Evolutionary conservation across 441 rosid genomes (phyloP).

Genomic region (Populus hybrid): DNA sequence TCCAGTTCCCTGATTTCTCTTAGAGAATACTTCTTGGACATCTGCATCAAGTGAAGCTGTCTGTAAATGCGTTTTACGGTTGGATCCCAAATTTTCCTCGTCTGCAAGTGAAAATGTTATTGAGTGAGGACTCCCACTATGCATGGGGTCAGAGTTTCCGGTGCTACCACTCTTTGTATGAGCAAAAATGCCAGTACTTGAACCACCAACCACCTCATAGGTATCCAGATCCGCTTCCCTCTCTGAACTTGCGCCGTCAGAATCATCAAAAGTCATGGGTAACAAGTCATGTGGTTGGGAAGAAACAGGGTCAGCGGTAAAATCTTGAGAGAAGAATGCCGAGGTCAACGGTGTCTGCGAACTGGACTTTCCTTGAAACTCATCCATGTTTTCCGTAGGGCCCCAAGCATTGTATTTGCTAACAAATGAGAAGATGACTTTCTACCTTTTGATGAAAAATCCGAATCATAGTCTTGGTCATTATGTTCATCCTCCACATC

Average conservation of each 20-base stretch:
- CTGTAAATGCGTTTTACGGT: slow-evolving; percentile 14
- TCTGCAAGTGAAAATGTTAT: slow-evolving; percentile 15
- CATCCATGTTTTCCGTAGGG: slow-evolving; percentile 23
- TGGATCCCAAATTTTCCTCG: slow-evolving; percentile 19
- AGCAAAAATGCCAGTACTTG: slow-evolving; percentile 8
- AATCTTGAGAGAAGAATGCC: slow-evolving; percentile 39
- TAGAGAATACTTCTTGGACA: slow-evolving; percentile 7
- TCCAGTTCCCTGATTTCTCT: slow-evolving; percentile 15
- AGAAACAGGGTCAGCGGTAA: slow-evolving; percentile 35
- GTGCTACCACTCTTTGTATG: slow-evolving; percentile 13
- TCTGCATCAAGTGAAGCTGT: slow-evolving; percentile 14
- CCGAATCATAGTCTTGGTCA: slow-evolving; percentile 28
- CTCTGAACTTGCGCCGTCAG: slow-evolving; percentile 49
- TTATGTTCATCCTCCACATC: slow-evolving; percentile 27
- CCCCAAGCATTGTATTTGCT: slow-evolving; percentile 34
- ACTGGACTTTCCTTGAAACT: slow-evolving; percentile 28
- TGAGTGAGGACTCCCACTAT: slow-evolving; percentile 2
- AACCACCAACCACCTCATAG: slow-evolving; percentile 27
- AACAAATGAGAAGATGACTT: slow-evolving; percentile 29
- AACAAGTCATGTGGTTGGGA: slow-evolving; percentile 32
- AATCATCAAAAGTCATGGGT: slow-evolving; percentile 54
- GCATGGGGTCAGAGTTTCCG: slow-evolving; percentile 12
- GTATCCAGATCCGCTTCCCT: slow-evolving; percentile 41
- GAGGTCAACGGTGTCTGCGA: slow-evolving; percentile 35
- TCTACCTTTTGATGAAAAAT: slow-evolving; percentile 36